A percentile compares a stretch with the other conserved stretches of the same genome.
Evolutionary conservation across 2,329 filamentous ascomycete genomes (phyloP).

Genomic region (Aspergillus sclerotialis): DNA sequence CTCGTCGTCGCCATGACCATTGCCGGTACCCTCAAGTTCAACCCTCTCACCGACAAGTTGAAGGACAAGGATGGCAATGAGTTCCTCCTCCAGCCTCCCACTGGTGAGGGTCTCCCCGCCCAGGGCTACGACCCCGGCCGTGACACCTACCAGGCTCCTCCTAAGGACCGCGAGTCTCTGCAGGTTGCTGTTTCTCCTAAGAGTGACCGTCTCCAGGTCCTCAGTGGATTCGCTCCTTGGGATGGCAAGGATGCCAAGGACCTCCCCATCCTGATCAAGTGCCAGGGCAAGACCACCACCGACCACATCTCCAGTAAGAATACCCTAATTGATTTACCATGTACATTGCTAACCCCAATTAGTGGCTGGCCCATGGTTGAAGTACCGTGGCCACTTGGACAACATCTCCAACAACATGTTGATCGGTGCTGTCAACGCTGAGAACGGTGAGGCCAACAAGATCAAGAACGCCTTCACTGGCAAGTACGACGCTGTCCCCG

Average conservation of each 20-base stretch:
- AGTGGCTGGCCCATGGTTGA: slow-evolving; percentile 90
- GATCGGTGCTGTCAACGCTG: slow-evolving; percentile 92
- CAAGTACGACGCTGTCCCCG: slow-evolving; percentile 81
- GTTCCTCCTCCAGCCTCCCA: slow-evolving; percentile 76
- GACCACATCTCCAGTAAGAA: slow-evolving; percentile 74
- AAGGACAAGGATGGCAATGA: slow-evolving; percentile 96
- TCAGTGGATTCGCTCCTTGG: slow-evolving; percentile 81
- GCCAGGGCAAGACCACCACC: slow-evolving; percentile 91
- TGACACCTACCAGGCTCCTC: slow-evolving; percentile 94
- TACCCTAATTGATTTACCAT: not conserved
- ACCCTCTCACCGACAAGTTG: slow-evolving; percentile 84
- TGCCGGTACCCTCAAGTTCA: slow-evolving; percentile 82
- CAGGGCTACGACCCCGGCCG: slow-evolving; percentile 83
- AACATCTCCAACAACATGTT: slow-evolving; percentile 99
- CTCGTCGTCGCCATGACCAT: slow-evolving; percentile 80
- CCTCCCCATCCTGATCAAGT: slow-evolving; percentile 92
- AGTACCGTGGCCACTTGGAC: slow-evolving; percentile 97
- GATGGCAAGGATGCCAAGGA: slow-evolving; percentile 81
- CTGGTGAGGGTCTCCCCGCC: slow-evolving; percentile 71
- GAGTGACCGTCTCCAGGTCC: slow-evolving; percentile 90
- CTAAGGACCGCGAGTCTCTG: slow-evolving; percentile 66
- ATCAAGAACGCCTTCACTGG: slow-evolving; percentile 83
- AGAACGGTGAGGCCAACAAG: slow-evolving; percentile 97
- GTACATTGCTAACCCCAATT: not conserved
- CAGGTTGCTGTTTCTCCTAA: slow-evolving; percentile 75